A percentile compares a stretch with the other conserved stretches of the same genome.
These are phyloP conservation scores for Maudiozyma serrabonitensis DNA, from an alignment of 805 yeast species.

Conservation along the genomic window DNA sequence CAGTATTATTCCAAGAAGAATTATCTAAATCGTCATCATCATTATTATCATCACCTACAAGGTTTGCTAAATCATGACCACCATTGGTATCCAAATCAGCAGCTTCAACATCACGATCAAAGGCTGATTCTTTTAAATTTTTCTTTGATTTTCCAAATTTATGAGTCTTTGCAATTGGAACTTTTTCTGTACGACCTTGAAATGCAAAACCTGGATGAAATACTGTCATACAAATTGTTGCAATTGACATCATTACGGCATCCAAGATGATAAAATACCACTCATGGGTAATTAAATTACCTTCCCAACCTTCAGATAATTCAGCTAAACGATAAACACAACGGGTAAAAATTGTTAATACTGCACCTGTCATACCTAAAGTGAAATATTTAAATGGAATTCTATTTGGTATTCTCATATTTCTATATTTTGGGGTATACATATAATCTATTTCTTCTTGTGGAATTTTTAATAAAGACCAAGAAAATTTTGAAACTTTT, in stretches of 20 bases:
- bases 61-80: neutral
- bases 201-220: slow-evolving; percentile 59
- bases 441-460: slow-evolving; percentile 16
- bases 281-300: slow-evolving; percentile 54
- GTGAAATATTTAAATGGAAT: slow-evolving; percentile 37
- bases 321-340: slow-evolving; percentile 69
- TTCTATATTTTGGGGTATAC: slow-evolving; percentile 20
- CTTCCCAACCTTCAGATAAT: slow-evolving; percentile 54
- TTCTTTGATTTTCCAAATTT: neutral
- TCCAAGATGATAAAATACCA: slow-evolving; percentile 50
- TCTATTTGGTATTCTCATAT: slow-evolving; percentile 23
- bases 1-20: neutral
- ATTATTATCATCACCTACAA: neutral
- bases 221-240: slow-evolving; percentile 37
- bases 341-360: slow-evolving; percentile 49
- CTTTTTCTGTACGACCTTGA: slow-evolving; percentile 20
- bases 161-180: slow-evolving; percentile 17
- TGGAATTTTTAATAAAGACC: slow-evolving; percentile 10
- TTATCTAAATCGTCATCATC: neutral
- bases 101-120: slow-evolving; percentile 1
- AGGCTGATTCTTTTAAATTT: neutral
- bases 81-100: neutral
- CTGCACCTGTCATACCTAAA: slow-evolving; percentile 36
- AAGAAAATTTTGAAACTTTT: slow-evolving; percentile 10
- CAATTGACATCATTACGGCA: slow-evolving; percentile 49